Conservation (phyloP, 345 rosid species). For the Gossypium herbaceum region DNA sequence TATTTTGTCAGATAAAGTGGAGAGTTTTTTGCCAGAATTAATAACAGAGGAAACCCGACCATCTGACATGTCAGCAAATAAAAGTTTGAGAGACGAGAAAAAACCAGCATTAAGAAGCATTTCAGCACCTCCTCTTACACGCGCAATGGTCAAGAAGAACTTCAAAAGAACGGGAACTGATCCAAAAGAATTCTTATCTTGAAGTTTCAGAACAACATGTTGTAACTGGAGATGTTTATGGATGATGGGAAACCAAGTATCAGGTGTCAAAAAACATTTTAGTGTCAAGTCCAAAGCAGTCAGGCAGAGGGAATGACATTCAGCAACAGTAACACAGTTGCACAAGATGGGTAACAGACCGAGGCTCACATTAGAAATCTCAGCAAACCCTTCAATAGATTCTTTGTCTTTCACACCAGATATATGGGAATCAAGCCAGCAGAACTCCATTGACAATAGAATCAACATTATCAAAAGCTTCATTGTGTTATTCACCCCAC, state of each 20-base stretch:
- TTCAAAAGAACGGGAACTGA: slow-evolving; percentile 53
- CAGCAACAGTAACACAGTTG: slow-evolving; percentile 47
- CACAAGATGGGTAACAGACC: slow-evolving; percentile 73
- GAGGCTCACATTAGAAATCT: slow-evolving; percentile 60
- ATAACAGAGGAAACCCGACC: slow-evolving; percentile 34
- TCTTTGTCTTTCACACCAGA: slow-evolving; percentile 34
- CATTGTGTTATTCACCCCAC: slow-evolving; percentile 40
- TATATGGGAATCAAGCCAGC: slow-evolving; percentile 24
- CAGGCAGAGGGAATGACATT: slow-evolving; percentile 57
- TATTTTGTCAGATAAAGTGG: slow-evolving; percentile 34
- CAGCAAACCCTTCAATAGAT: slow-evolving; percentile 45
- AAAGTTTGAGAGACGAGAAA: slow-evolving; percentile 53
- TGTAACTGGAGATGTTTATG: slow-evolving; percentile 61
- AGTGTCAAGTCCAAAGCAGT: slow-evolving; percentile 57
- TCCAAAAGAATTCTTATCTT: slow-evolving; percentile 45
- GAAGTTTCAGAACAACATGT: slow-evolving; percentile 58
- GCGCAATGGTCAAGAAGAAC: slow-evolving; percentile 74
- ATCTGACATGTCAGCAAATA: slow-evolving; percentile 50
- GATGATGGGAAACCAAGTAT: slow-evolving; percentile 82
- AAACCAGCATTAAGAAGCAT: slow-evolving; percentile 76
- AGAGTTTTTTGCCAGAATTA: slow-evolving; percentile 31
- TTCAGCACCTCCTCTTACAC: slow-evolving; percentile 74
- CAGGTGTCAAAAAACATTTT: slow-evolving; percentile 58
- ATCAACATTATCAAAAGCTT: slow-evolving; percentile 62
- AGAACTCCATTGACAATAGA: slow-evolving; percentile 46